These are phyloP conservation scores for Fusarium sublunatum DNA, from an alignment of 2,329 filamentous ascomycete species.

Conservation along the genomic window DNA sequence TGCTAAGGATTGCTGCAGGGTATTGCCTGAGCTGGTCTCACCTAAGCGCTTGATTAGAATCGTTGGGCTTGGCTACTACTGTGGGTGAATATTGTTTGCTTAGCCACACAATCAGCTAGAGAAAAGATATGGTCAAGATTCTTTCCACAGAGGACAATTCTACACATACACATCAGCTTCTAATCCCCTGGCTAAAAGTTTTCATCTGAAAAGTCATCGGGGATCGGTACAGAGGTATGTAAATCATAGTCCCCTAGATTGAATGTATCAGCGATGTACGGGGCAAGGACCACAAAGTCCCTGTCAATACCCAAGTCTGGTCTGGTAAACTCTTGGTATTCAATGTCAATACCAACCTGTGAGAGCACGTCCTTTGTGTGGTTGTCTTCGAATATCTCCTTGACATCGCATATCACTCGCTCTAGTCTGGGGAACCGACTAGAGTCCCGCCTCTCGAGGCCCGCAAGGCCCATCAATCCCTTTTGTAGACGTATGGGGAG, in stretches of 20 bases:
- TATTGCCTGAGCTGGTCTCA: conserved; percentile 7
- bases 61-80: not conserved
- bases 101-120: not conserved
- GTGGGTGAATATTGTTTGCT: too few relatives aligned
- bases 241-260: too few relatives aligned
- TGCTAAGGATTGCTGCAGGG: not conserved
- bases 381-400: not conserved
- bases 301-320: conserved; percentile 1
- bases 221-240: too few relatives aligned
- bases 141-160: too few relatives aligned
- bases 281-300: not conserved
- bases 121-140: too few relatives aligned
- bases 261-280: too few relatives aligned
- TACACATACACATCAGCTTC: too few relatives aligned
- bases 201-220: too few relatives aligned
- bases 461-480: conserved; percentile 8
- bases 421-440: conserved; percentile 5
- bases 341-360: conserved; percentile 1
- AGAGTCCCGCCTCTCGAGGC: not conserved
- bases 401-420: conserved; percentile 7
- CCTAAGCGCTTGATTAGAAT: conserved; percentile 22
- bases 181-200: too few relatives aligned
- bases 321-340: conserved; percentile 1
- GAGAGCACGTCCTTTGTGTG: not conserved
- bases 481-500: conserved; percentile 2